Conservation (phyloP, 169 alveolate genomes). For the Perkinsus olseni region DNA sequence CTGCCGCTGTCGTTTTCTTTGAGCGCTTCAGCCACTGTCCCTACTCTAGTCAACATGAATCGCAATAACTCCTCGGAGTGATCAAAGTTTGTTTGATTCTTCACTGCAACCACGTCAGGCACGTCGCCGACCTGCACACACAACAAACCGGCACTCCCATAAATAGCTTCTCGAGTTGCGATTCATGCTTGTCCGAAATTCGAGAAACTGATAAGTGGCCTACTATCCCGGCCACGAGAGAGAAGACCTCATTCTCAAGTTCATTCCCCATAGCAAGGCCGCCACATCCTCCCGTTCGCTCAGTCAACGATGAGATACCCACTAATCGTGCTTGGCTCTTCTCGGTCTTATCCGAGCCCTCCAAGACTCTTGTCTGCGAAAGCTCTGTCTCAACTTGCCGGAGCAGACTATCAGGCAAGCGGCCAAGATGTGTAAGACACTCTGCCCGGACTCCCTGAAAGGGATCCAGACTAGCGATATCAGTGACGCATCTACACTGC, state of each 20-base stretch:
- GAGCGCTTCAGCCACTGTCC: not conserved
- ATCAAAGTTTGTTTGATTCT: not conserved
- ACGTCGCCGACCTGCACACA: not conserved
- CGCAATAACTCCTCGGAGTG: not conserved
- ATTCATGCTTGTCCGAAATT: too few species aligned
- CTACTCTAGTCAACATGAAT: not conserved
- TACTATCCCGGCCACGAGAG: too few species aligned
- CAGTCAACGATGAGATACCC: not conserved
- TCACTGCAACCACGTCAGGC: not conserved
- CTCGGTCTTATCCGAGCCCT: not conserved
- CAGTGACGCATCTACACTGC: not conserved
- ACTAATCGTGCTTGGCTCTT: not conserved
- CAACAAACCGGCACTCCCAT: not conserved
- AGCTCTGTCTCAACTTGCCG: not conserved
- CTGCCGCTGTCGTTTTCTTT: constrained; percentile 77
- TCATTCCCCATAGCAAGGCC: too few species aligned
- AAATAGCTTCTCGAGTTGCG: too few species aligned
- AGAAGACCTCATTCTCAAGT: too few species aligned
- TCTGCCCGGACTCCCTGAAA: not conserved
- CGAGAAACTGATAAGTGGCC: too few species aligned
- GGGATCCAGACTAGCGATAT: not conserved
- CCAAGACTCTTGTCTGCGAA: not conserved
- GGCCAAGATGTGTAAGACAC: not conserved
- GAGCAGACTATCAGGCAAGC: not conserved
- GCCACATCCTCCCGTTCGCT: too few species aligned